Evolutionary conservation across 2,329 filamentous ascomycete species (phyloP), one percentile per base, ranked within the genome.

Genomic region (Ophiocordyceps camponoti-rufipedis): DNA sequence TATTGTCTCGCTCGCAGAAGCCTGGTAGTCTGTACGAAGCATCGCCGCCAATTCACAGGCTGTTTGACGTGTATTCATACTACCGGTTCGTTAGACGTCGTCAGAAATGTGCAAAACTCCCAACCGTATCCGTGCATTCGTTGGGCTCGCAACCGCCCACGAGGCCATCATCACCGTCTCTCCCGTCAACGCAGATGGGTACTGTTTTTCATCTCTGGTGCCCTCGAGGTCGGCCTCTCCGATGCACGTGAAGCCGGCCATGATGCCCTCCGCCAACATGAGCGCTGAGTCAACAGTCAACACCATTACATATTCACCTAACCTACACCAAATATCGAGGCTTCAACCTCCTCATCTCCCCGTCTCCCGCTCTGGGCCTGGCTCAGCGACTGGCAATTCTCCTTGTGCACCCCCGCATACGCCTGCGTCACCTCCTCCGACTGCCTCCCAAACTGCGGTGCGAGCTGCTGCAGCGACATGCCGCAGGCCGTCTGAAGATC

Each of bases 381-480:
- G 29, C 13, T 19, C 23, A 44, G 32, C 18, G 43, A 39, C 33
- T 16, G 3, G 31, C 44, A 46, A 29, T 46, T 46, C 7, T 19
- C 16, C n/a, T 42, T 9, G 31, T 46, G 44, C 7, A 41, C 39
- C 12, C 10, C 40, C 31, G 39, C 29, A 43, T 46, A 46, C 2
- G 44, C 44, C 23, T 43, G 11, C 18, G 28, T 41, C 8, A 46
- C 43, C 9, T 46, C 44, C 11, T 11, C 41, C 12, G 40, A 10
- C 32, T 31, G 40, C 44, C 23, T 42, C 28, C 39, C 31, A 23
- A 46, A 28, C 16, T 29, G 16, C 11, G 44, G 44, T 3, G 46
- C 46, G 11, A 47, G 46, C 41, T 45, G 31, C 29, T 43, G 23
- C 18, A 45, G 35, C 14, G 46, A 42, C 31, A 43, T 31, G 13